A percentile compares a stretch with the other conserved stretches of the same genome.
Evolutionary conservation across 2,329 filamentous ascomycete species (phyloP).

Genomic region (Stemphylium lycopersici): DNA sequence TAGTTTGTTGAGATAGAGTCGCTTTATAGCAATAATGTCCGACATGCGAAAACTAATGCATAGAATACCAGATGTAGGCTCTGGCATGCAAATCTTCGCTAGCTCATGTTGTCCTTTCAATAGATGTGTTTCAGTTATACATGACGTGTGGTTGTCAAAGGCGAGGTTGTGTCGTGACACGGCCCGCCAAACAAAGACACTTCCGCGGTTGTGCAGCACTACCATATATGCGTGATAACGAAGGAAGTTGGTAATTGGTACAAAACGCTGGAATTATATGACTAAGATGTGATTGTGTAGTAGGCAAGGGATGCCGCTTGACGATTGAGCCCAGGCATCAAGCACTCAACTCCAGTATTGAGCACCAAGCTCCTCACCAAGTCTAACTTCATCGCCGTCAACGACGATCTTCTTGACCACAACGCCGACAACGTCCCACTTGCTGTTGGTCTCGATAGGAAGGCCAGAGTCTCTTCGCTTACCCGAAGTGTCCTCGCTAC

Average conservation of each 20-base stretch:
- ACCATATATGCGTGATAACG: neutral
- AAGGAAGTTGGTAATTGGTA: neutral
- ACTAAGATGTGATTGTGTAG: neutral
- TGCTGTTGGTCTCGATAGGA: slow-evolving; percentile 41
- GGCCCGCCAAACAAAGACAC: neutral
- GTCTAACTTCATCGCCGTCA: slow-evolving; percentile 32
- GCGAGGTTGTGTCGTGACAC: neutral
- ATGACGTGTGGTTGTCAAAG: neutral
- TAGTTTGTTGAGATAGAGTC: too few species aligned
- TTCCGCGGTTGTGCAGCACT: neutral
- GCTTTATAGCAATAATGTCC: too few species aligned
- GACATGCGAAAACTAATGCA: too few species aligned
- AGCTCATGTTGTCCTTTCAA: neutral
- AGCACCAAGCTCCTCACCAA: slow-evolving; percentile 42
- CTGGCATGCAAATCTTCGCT: too few species aligned
- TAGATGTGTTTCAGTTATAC: neutral
- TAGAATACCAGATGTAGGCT: too few species aligned
- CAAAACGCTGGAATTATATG: neutral
- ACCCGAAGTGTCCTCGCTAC: slow-evolving; percentile 32
- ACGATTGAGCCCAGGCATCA: neutral
- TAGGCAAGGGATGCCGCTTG: neutral
- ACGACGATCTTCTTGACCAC: slow-evolving; percentile 39
- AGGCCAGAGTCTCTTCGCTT: slow-evolving; percentile 42
- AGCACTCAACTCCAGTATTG: slow-evolving; percentile 32
- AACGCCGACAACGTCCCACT: slow-evolving; percentile 44